Evolutionary conservation across 768 basidiomycete species (phyloP).

Genomic region (Pleurotus tuber-regium): DNA sequence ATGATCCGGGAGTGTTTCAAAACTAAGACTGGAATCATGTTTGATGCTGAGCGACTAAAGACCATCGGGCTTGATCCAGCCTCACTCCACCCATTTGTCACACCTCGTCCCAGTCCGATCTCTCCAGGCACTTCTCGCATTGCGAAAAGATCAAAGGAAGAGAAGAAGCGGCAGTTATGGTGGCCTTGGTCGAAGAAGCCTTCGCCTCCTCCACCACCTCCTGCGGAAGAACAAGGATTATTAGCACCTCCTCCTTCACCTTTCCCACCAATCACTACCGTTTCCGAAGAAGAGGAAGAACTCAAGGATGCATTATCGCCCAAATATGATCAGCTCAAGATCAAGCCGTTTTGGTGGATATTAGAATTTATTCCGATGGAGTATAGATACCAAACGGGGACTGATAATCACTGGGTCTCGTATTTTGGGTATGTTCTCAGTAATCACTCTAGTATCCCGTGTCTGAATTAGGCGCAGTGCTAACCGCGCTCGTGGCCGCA

Average conservation of each 20-base stretch:
- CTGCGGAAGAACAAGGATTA: slow-evolving; percentile 13
- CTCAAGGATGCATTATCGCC: slow-evolving; percentile 54
- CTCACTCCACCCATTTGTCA: slow-evolving; percentile 42
- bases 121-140: slow-evolving; percentile 23
- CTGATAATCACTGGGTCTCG: slow-evolving; percentile 34
- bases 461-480: slow-evolving; percentile 21
- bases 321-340: slow-evolving; percentile 56
- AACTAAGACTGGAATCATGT: slow-evolving; percentile 58
- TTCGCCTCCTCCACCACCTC: slow-evolving; percentile 8
- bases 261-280: not conserved
- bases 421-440: slow-evolving; percentile 28
- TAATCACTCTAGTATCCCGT: not conserved
- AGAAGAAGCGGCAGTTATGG: slow-evolving; percentile 16
- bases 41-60: slow-evolving; percentile 43
- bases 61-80: slow-evolving; percentile 48
- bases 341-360: slow-evolving; percentile 57
- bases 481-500: slow-evolving; percentile 34
- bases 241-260: not conserved
- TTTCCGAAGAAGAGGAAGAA: slow-evolving; percentile 62
- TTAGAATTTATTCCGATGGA: slow-evolving; percentile 55
- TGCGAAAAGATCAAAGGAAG: slow-evolving; percentile 15
- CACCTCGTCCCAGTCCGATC: slow-evolving; percentile 33
- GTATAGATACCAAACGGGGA: slow-evolving; percentile 33
- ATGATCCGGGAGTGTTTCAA: slow-evolving; percentile 74
- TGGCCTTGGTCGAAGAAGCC: slow-evolving; percentile 14